These are phyloP conservation scores for Cyphellophora europaea DNA, from an alignment of 2,329 filamentous ascomycete species.

Conservation along the genomic window DNA sequence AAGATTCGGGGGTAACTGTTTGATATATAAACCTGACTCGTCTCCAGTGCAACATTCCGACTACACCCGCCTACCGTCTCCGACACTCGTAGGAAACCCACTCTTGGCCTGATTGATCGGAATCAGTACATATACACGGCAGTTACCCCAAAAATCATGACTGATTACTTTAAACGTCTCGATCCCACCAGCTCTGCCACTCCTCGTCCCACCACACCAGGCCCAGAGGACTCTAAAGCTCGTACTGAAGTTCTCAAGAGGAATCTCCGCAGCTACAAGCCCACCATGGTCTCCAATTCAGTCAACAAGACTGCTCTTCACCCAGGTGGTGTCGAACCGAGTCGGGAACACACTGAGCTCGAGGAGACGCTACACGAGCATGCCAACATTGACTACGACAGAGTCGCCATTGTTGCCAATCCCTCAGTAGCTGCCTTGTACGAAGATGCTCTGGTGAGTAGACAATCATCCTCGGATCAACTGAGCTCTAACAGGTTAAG, in stretches of 20 bases:
- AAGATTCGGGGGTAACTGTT: too few species aligned
- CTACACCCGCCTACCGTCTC: neutral
- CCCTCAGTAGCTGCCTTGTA: slow-evolving; percentile 92
- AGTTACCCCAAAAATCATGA: neutral
- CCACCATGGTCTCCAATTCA: slow-evolving; percentile 39
- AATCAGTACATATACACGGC: slow-evolving; percentile 1
- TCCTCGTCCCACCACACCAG: slow-evolving; percentile 16
- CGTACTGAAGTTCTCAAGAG: slow-evolving; percentile 17
- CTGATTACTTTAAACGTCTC: slow-evolving; percentile 1
- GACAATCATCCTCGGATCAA: too few species aligned
- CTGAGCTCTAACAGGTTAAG: too few species aligned
- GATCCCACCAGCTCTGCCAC: neutral
- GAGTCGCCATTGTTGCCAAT: slow-evolving; percentile 94
- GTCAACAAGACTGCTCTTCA: slow-evolving; percentile 92
- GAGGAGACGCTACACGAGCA: slow-evolving; percentile 96
- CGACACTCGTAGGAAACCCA: neutral
- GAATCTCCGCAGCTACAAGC: slow-evolving; percentile 13
- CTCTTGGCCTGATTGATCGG: neutral
- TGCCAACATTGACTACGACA: slow-evolving; percentile 98
- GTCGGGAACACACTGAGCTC: slow-evolving; percentile 85
- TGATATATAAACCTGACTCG: slow-evolving; percentile 2
- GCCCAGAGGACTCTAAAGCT: slow-evolving; percentile 14
- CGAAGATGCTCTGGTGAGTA: slow-evolving; percentile 85
- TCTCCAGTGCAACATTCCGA: slow-evolving; percentile 1
- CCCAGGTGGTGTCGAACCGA: slow-evolving; percentile 77